Base-by-base conservation (phyloP, 441 rosid species). In the Euphorbia corollata region DNA sequence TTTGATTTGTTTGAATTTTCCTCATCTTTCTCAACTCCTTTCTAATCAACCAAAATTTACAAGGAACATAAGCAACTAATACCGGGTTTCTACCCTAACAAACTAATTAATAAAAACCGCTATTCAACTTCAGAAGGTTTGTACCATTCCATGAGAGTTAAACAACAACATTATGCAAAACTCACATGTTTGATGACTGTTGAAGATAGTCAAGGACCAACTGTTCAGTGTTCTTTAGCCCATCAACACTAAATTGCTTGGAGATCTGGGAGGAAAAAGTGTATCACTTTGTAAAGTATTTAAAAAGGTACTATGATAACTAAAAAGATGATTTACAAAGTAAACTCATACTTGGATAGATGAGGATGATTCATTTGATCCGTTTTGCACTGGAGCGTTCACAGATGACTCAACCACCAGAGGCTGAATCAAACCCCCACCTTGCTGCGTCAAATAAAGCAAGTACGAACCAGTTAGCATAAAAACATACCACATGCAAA, bases 131-230 rank as follows among this genome's bases (percentile, higher is more conserved):
- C 15, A 36, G 50, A 71, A 50, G 47, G 67, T 24, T 30, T 57
- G 30, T 43, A 63, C 27, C 36, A 59, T 9, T 50, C 4, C 30
- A 53, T 22, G 55, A 62, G 13, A 67, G 19, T 59, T 34, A 61
- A 20, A 11, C 5, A 50, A 54, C 7, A 32, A 43, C 24, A 57
- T 22, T 30, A 74, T 22, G 50, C n/a, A 62, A 27, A 68, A 81
- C 98, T 85, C 68, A 87, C 97, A 76, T 80, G 87, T 78, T 81
- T 65, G 85, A 69, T 60, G 88, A 86, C 67, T 88, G 91, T 82
- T 79, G 92, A 64, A 90, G 87, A 74, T 75, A 87, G 70, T 87
- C 90, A 47, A 90, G 78, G 74, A 92, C 87, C 85, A 86, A 68
- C 68, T 90, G 90, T 79, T 90, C 98, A 48, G 79, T 75, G 79